These are phyloP conservation scores for Afroboletus lepidellus DNA, from an alignment of 1,284 basidiomycete species.

Conservation along the genomic window DNA sequence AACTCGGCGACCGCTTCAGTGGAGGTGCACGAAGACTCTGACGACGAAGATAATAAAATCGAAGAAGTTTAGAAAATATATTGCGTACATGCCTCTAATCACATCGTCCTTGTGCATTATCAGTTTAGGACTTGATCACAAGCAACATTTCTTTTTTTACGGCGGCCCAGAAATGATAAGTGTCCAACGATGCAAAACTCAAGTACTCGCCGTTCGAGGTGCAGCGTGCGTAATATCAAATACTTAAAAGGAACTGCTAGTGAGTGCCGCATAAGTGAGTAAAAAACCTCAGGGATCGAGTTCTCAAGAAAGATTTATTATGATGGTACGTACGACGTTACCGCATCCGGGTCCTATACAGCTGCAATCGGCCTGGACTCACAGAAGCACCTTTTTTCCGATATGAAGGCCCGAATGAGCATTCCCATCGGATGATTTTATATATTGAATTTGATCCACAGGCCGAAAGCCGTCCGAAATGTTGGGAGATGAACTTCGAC, in stretches of 20 bases:
- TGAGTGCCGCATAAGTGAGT: slow-evolving; percentile 23
- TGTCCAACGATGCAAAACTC: neutral
- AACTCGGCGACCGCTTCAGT: slow-evolving; percentile 19
- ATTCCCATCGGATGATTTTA: slow-evolving; percentile 1
- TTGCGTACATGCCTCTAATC: slow-evolving; percentile 13
- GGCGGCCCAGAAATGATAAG: neutral
- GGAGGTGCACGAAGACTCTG: slow-evolving; percentile 34
- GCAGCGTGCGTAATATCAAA: slow-evolving; percentile 4
- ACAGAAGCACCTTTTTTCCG: slow-evolving; percentile 2
- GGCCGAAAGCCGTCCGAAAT: neutral
- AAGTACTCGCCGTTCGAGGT: neutral
- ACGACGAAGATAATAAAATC: slow-evolving; percentile 55
- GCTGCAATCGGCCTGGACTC: slow-evolving; percentile 3
- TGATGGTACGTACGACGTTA: slow-evolving; percentile 23
- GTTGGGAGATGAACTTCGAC: slow-evolving; percentile 1
- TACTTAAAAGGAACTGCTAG: neutral
- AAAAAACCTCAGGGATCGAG: slow-evolving; percentile 15
- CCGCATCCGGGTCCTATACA: slow-evolving; percentile 13
- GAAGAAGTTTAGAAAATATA: slow-evolving; percentile 48
- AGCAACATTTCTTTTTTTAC: neutral
- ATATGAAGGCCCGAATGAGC: slow-evolving; percentile 1
- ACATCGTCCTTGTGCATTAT: slow-evolving; percentile 5
- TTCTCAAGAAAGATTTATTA: slow-evolving; percentile 25
- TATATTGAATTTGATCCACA: slow-evolving; percentile 6
- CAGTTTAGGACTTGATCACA: slow-evolving; percentile 2